Evolutionary conservation across 2,329 filamentous ascomycete genomes (phyloP).

Genomic region (Colletotrichum sp.): DNA sequence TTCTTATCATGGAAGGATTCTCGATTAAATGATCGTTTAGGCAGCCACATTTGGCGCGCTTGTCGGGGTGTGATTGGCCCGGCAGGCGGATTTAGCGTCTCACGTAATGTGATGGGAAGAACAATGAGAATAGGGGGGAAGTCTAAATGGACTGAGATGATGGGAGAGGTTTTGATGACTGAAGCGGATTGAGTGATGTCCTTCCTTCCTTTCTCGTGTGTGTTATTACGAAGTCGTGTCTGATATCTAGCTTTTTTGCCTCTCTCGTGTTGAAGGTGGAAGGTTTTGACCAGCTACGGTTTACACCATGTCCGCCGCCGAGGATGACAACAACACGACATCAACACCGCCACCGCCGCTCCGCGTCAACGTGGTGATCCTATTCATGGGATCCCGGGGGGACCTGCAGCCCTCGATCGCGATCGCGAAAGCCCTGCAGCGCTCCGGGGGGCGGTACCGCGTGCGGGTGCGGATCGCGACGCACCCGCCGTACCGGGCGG

Average conservation of each 20-base stretch:
- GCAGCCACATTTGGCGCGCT: not conserved
- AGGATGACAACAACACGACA: not conserved
- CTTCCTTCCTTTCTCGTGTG: not conserved
- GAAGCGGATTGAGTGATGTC: not conserved
- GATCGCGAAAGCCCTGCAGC: conserved; percentile 44
- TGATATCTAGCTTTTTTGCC: not conserved
- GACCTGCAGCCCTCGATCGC: conserved; percentile 56
- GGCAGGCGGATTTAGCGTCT: not conserved
- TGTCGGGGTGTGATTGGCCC: not conserved
- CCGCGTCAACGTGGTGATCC: conserved; percentile 48
- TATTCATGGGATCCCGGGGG: conserved; percentile 47
- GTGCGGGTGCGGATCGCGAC: conserved; percentile 50
- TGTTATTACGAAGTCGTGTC: not conserved
- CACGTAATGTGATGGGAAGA: not conserved
- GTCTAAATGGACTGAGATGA: not conserved
- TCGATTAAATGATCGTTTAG: not conserved
- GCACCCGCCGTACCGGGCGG: conserved; percentile 41
- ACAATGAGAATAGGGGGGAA: not conserved
- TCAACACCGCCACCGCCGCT: not conserved
- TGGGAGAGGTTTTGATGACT: not conserved
- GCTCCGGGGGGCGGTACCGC: conserved; percentile 28
- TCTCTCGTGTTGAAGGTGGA: not conserved
- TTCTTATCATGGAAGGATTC: not conserved
- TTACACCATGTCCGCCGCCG: not conserved
- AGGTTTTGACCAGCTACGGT: not conserved